Evolutionary conservation across 2,329 filamentous ascomycete genomes (phyloP), one percentile per base, ranked within the genome.

Genomic region (Plenodomus biglobosus): DNA sequence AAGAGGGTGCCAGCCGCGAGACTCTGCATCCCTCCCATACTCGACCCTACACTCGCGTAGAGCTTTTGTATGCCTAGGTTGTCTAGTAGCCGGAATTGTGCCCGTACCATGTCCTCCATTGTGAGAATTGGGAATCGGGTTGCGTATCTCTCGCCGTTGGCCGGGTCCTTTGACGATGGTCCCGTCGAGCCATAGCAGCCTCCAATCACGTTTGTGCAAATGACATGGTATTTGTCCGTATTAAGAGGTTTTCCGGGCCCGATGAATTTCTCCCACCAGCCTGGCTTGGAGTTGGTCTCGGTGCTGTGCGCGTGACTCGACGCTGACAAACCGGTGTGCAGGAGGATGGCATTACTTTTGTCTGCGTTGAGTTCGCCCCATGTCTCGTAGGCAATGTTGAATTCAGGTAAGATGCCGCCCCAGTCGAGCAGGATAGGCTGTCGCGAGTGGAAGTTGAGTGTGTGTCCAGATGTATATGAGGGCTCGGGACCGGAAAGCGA

Each of bases 221-320:
- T 90, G 51, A 99, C 77, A 66, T 91, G 90, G 77, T 95, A 95
- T 69, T 90, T 92, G 72, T 92, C 77, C 1, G 94, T 99, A 71
- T 99, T 90, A 8, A 99, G 75, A 10, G 90, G 88, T 17, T 81
- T 81, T 0, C 88, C 90, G 0, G 92, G 88, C 0, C 94, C 94
- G 65, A 99, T 97, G 70, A 99, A 99, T 72, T 88, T 92, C 74
- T 99, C 94, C 94, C 94, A 99, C 94, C 94, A 99, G 3, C 94
- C 94, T 0, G 91, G 87, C 70, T 92, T 88, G 0, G 89, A 82
- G 70, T 99, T 99, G 8, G 79, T 77, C 43, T 83, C 80, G n/a
- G 92, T 97, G 48, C 91, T 96, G 67, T 92, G 92, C 1, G 94
- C 94, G 74, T 99, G 94, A 48, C 92, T 97, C 6, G 92, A 96